Conservation (phyloP, 805 yeast species). For the Zygoascus ofunaensis region DNA sequence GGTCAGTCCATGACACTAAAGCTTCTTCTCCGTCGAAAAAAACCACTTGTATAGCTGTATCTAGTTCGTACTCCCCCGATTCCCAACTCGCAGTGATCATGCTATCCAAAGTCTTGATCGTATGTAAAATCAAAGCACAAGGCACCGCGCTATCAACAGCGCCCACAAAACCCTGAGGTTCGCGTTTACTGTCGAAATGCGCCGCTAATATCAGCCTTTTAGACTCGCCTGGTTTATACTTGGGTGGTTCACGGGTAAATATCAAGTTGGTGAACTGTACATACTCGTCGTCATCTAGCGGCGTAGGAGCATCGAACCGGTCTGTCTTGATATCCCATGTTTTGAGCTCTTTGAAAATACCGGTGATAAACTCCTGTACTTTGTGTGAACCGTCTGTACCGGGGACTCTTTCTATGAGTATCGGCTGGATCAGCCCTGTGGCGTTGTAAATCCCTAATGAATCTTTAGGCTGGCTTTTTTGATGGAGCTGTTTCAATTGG, state of each 20-base stretch:
- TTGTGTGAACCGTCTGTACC: constrained; percentile 34
- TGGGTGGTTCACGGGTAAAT: constrained; percentile 23
- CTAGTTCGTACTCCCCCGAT: constrained; percentile 2
- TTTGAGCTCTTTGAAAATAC: constrained; percentile 12
- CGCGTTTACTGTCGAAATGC: constrained; percentile 44
- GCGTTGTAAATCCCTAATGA: constrained; percentile 14
- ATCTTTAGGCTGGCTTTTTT: constrained; percentile 9
- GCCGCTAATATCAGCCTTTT: constrained; percentile 38
- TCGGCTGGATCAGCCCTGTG: constrained; percentile 23
- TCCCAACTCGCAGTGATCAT: constrained; percentile 20
- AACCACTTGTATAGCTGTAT: constrained; percentile 37
- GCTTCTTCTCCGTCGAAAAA: constrained; percentile 62
- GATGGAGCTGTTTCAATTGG: constrained; percentile 6
- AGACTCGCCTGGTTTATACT: constrained; percentile 13
- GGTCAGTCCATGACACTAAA: constrained; percentile 39
- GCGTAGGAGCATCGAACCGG: constrained; percentile 29
- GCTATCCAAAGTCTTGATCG: constrained; percentile 29
- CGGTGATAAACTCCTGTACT: constrained; percentile 32
- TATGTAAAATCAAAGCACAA: constrained; percentile 42
- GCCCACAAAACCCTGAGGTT: constrained; percentile 49
- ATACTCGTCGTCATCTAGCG: constrained; percentile 26
- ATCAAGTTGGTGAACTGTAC: constrained; percentile 27
- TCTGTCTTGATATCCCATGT: constrained; percentile 24
- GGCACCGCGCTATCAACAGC: constrained; percentile 54
- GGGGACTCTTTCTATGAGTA: constrained; percentile 32